Base-by-base conservation (phyloP, 495 filamentous ascomycete genomes). In the Extremus antarcticus region DNA sequence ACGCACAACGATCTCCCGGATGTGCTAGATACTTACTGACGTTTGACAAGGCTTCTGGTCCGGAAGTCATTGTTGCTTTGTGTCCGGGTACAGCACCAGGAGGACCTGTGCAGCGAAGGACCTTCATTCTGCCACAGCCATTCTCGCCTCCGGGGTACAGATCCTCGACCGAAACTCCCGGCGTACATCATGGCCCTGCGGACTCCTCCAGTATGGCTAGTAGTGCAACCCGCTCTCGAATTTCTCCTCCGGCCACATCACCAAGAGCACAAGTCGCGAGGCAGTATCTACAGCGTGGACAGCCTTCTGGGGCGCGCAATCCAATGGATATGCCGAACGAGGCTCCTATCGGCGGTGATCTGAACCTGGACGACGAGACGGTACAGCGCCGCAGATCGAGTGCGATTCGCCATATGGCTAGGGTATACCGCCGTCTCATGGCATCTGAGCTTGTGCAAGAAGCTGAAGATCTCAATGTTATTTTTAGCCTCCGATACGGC, bases 121-220 rank as follows among this genome's bases (percentile, higher is more conserved):
- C n/a, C n/a, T n/a, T n/a, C n/a, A n/a, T n/a, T n/a, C n/a, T n/a
- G n/a, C n/a, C n/a, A n/a, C n/a, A n/a, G n/a, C n/a, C n/a, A n/a
- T 32, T 50, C 47, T 25, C 15, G 15, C 32, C 21, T 7, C 53
- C 25, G 4, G 17, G 22, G 3, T 24, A 43, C 24, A 25, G 4
- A 17, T 11, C 53, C 7, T 11, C 8, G 21, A 3, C 8, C 24
- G 25, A 3, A 8, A 20, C 43, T 35, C 19, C 22, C 3, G 17
- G 43, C 43, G 17, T 41, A 19, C 25, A 55, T 24, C 24, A 16
- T 16, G 53, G 53, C 13, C 53, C 53, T 25, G 53, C 41, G 38
- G 53, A 55, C 21, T n/a, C 53, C 13, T 49, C 53, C 4, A 55
- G 53, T 25, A 22, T 55, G 17, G 53, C 38, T 1, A 50, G 11